These are phyloP conservation scores for Sphaerobolus stellatus DNA, from an alignment of 1,284 basidiomycete genomes.

Conservation along the genomic window DNA sequence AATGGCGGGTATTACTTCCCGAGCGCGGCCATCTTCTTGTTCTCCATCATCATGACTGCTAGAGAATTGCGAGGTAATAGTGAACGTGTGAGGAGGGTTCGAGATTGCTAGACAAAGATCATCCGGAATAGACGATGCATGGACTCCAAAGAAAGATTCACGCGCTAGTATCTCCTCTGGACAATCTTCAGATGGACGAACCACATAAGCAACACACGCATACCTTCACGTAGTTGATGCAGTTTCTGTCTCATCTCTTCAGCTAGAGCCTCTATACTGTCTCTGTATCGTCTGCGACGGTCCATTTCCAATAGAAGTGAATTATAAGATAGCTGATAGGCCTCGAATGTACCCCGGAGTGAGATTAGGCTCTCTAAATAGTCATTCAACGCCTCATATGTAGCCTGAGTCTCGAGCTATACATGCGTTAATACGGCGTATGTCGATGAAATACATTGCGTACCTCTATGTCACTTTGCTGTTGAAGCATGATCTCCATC, in stretches of 20 bases:
- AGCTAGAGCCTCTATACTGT: slow-evolving; percentile 62
- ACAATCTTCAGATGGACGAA: slow-evolving; percentile 2
- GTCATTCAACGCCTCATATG: slow-evolving; percentile 44
- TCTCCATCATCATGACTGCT: not conserved
- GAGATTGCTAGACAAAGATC: slow-evolving; percentile 74
- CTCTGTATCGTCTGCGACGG: slow-evolving; percentile 63
- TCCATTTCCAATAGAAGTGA: slow-evolving; percentile 71
- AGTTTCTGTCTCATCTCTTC: slow-evolving; percentile 62
- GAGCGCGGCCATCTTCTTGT: slow-evolving; percentile 50
- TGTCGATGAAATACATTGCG: not conserved
- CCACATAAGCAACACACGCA: not conserved
- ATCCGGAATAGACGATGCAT: slow-evolving; percentile 69
- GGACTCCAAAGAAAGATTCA: slow-evolving; percentile 65
- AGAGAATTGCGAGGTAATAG: not conserved
- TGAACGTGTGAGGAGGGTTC: slow-evolving; percentile 48
- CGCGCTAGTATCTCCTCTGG: slow-evolving; percentile 67
- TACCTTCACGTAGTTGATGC: slow-evolving; percentile 62
- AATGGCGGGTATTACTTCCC: slow-evolving; percentile 59
- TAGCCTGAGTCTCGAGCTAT: slow-evolving; percentile 45
- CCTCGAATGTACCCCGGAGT: slow-evolving; percentile 60
- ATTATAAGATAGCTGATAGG: slow-evolving; percentile 68
- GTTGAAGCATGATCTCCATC: slow-evolving; percentile 71
- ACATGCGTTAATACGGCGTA: slow-evolving; percentile 24
- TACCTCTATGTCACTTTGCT: slow-evolving; percentile 63
- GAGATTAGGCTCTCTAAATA: slow-evolving; percentile 61